Evolutionary conservation across 2,329 filamentous ascomycete species (phyloP), one percentile per base, ranked within the genome.

Genomic region (Colletotrichum lentis): DNA sequence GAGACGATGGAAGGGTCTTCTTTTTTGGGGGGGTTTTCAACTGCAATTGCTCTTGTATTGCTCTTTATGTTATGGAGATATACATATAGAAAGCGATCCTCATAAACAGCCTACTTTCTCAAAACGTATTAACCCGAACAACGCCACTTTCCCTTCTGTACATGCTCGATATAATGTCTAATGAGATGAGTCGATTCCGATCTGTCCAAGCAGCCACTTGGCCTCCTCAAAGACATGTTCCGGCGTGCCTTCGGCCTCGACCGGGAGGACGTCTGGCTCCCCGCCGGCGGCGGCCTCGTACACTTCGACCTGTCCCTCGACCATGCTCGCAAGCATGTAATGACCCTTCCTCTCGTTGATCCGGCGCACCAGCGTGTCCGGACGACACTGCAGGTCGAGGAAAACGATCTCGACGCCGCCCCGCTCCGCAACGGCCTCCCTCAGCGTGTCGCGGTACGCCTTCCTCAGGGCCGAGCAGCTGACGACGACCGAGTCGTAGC

Each of bases 401-500:
- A 82, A 80, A 0, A 76, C 71, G 2, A 71, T 62, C 16, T 75
- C 61, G 0, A 69, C 72, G 1, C 72, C 66, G 20, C 65, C 27
- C 6, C 22, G 43, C 14, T 62, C 39, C 3, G 73, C 56, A 1
- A 73, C 47, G 10, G 56, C 46, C 11, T 70, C 57, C 5, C 79
- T 71, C 2, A 82, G 72, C 12, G 72, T 68, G 20, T 78, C 73
- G 2, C 80, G 74, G 60, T 81, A 80, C 0, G 66, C 50, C 14
- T 67, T 69, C 50, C 75, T 77, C 53, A 82, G 71, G 1, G 79
- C 78, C 10, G 80, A 82, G 71, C 80, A 83, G 20, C 78, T 80
- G 1, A 82, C 71, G 5, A 81, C 64, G 0, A 77, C 76, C 5
- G 70, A 64, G 14, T 71, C 63, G 14, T 75, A 73, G 2, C 71